A percentile compares a stretch with the other conserved stretches of the same genome.
phyloP scores from a whole-genome alignment of 139 green algal species.

The Trebouxia sp. region DNA sequence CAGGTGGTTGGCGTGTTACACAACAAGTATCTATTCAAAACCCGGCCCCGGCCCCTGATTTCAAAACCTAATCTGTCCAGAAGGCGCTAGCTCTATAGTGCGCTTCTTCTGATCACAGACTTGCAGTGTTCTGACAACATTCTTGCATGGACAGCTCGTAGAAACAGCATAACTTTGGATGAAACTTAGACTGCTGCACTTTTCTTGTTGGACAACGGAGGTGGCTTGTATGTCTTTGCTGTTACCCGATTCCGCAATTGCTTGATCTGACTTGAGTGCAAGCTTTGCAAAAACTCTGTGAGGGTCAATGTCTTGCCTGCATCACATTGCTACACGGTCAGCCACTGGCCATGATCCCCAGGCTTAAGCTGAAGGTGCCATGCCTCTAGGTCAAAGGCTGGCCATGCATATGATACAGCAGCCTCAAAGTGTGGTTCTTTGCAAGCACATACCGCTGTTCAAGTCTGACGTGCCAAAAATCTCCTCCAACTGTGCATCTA shows the following conservation, averaged over 20 bases:
- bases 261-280: slow-evolving; percentile 71
- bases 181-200: slow-evolving; percentile 9
- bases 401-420: no score
- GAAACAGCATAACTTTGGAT: no score
- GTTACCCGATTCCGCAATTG: slow-evolving; percentile 47
- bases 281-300: slow-evolving; percentile 85
- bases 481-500: slow-evolving; percentile 87
- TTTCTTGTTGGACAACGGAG: slow-evolving; percentile 33
- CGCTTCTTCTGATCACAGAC: not conserved
- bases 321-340: no score
- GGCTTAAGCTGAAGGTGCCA: no score
- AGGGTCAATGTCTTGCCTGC: slow-evolving; percentile 69
- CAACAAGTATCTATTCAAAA: slow-evolving; percentile 85
- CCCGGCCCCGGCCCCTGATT: slow-evolving; percentile 73
- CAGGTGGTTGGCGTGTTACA: slow-evolving; percentile 77
- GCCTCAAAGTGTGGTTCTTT: no score
- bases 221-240: slow-evolving; percentile 73
- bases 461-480: slow-evolving; percentile 92
- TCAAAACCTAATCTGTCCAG: slow-evolving; percentile 51
- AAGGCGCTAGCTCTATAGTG: not conserved
- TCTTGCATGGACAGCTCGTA: no score
- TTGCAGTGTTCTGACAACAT: not conserved
- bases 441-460: slow-evolving; percentile 71
- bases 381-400: no score
- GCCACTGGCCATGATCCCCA: no score